These are phyloP conservation scores for Toxoplasma gondii DNA, from an alignment of 169 alveolate species.

Conservation along the genomic window DNA sequence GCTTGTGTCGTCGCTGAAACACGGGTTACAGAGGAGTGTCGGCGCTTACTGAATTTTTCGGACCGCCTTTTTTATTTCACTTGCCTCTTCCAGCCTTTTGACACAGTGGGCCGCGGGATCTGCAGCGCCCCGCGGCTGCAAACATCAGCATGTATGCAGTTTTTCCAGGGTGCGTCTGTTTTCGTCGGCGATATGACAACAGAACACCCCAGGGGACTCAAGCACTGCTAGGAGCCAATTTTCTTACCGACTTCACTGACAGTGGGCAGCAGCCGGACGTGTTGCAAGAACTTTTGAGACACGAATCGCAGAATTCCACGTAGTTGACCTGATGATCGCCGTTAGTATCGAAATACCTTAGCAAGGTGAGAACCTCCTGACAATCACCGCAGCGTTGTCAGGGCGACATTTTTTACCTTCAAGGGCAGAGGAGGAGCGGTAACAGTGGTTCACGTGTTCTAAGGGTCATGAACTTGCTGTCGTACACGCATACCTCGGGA, in stretches of 20 bases:
- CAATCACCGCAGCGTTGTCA: background rate
- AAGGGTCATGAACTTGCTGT: background rate
- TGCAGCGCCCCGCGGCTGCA: background rate
- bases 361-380: constrained; percentile 26
- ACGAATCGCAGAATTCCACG: constrained; percentile 28
- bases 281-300: background rate
- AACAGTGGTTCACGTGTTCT: background rate
- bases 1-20: background rate
- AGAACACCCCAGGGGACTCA: background rate
- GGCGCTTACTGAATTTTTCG: constrained; percentile 10
- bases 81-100: background rate
- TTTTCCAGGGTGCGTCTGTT: no score
- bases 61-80: background rate
- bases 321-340: background rate
- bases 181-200: no score
- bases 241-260: background rate
- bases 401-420: background rate
- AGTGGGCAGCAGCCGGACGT: background rate
- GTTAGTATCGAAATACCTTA: constrained; percentile 4
- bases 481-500: background rate
- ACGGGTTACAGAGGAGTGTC: background rate
- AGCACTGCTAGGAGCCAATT: background rate
- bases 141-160: background rate
- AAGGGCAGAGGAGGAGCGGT: background rate
- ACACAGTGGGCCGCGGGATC: background rate